A percentile compares a stretch with the other conserved stretches of the same genome.
Conservation (phyloP, 306 rosid genomes). For the Corylus americana region DNA sequence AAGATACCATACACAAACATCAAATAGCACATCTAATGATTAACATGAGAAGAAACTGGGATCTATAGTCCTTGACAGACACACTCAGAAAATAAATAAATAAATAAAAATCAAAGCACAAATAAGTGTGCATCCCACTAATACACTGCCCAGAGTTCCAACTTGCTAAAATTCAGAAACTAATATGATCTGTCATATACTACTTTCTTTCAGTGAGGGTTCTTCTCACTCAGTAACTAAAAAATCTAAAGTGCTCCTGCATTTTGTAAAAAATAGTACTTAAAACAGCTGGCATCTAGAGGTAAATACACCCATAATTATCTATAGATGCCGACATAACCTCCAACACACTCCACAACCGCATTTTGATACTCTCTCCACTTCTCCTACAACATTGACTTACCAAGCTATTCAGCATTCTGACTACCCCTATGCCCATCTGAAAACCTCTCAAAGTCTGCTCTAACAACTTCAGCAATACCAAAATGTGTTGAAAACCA, state of each 20-base stretch:
- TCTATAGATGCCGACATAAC: neutral
- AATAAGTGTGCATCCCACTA: neutral
- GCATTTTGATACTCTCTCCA: neutral
- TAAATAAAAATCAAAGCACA: neutral
- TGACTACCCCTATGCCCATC: neutral
- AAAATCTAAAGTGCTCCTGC: neutral
- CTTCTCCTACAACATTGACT: neutral
- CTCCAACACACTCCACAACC: neutral
- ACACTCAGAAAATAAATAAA: neutral
- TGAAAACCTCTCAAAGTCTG: constrained; percentile 1
- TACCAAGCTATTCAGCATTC: neutral
- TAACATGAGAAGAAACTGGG: neutral
- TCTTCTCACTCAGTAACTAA: neutral
- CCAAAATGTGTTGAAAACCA: neutral
- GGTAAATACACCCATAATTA: neutral
- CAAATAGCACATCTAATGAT: neutral
- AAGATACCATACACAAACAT: neutral
- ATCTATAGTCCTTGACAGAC: neutral
- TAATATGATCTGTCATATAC: neutral
- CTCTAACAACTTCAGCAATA: neutral
- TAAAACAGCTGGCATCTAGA: neutral
- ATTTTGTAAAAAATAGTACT: neutral
- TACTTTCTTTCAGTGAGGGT: constrained; percentile 1
- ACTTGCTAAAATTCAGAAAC: neutral
- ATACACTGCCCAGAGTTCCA: neutral